Percentiles rank a stretch among this genome's conserved stretches.
Evolutionary conservation across 805 yeast genomes (phyloP).

Genomic region (Yarrowia sp.): DNA sequence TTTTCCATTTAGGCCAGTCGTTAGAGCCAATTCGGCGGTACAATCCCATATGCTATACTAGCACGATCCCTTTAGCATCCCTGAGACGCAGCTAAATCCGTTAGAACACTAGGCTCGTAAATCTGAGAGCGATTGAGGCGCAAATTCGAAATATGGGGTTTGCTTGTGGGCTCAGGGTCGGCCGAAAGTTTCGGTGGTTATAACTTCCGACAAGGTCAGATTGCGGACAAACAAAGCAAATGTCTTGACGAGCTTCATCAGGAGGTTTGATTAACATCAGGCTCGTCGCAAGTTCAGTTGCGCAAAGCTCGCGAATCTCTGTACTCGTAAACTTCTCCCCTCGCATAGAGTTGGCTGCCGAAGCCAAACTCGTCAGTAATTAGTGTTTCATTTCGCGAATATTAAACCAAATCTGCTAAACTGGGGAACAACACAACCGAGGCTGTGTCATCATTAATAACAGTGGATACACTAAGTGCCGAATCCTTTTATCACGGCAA

Average conservation of each 20-base stretch:
- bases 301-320: conserved; percentile 6
- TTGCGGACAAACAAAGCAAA: neutral
- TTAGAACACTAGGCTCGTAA: conserved; percentile 1
- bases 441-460: neutral
- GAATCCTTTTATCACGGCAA: no score
- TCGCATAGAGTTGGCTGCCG: conserved; percentile 3
- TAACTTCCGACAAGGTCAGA: neutral
- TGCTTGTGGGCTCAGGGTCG: no score
- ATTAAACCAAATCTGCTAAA: neutral
- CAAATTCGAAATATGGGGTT: neutral
- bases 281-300: neutral
- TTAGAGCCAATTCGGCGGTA: neutral
- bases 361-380: neutral
- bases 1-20: neutral
- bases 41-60: neutral
- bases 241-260: neutral
- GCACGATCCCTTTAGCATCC: neutral
- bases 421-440: neutral
- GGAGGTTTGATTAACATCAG: neutral
- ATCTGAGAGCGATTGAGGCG: neutral
- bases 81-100: conserved; percentile 5
- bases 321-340: conserved; percentile 7
- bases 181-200: neutral
- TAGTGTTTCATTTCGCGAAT: conserved; percentile 17
- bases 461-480: neutral